Evolutionary conservation across 208 protist species (phyloP).

Genomic region (Sergeia podlipaevii): DNA sequence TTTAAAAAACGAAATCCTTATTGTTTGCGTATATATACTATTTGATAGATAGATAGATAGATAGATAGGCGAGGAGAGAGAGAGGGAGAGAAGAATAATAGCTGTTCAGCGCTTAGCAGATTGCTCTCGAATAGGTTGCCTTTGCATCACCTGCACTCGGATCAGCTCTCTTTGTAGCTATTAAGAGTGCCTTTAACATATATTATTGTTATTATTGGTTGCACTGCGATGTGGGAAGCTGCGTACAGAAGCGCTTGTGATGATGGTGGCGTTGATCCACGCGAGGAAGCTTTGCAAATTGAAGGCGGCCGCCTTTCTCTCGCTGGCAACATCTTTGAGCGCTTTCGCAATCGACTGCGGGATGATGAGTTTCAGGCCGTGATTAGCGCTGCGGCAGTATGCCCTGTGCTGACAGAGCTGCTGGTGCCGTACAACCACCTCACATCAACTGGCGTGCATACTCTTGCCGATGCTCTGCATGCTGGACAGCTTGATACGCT

Average conservation of each 20-base stretch:
- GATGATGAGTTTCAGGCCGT: conserved; percentile 61
- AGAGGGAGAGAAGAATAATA: not conserved
- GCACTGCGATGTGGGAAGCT: conserved; percentile 41
- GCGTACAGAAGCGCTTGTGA: conserved; percentile 40
- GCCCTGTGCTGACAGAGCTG: conserved; percentile 26
- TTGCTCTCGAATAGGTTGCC: too few species aligned
- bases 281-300: conserved; percentile 30
- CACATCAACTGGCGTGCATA: conserved; percentile 24
- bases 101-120: not conserved
- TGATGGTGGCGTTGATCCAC: conserved; percentile 23
- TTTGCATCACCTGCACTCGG: too few species aligned
- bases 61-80: not conserved
- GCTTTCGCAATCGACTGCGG: conserved; percentile 48
- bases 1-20: too few species aligned
- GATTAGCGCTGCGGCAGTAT: conserved; percentile 13
- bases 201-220: not conserved
- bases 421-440: conserved; percentile 70
- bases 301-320: conserved; percentile 21
- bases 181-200: too few species aligned
- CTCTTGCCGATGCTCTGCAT: conserved; percentile 39
- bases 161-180: too few species aligned
- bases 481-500: conserved; percentile 23
- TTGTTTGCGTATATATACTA: too few species aligned
- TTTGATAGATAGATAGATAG: too few species aligned
- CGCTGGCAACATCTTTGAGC: conserved; percentile 55